Evolutionary conservation across 352 stramenopile species (phyloP).

Genomic region (Globisporangium polare): DNA sequence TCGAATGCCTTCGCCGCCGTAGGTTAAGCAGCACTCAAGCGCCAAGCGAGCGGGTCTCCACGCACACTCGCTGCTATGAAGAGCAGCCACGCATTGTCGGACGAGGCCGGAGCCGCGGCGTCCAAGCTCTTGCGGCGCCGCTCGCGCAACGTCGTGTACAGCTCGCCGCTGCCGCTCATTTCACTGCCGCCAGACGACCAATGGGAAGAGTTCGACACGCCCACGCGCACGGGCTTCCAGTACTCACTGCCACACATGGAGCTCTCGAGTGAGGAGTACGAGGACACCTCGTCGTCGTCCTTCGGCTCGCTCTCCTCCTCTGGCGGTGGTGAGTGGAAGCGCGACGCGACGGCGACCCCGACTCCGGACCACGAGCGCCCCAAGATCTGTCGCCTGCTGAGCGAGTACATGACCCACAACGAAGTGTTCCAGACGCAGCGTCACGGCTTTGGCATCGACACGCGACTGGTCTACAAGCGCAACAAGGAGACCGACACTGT

Average conservation of each 20-base stretch:
- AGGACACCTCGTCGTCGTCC: conserved; percentile 15
- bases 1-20: background rate
- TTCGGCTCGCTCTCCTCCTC: conserved; percentile 2
- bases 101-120: background rate
- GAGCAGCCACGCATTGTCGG: background rate
- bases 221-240: conserved; percentile 52
- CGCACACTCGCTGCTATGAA: background rate
- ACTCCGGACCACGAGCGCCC: conserved; percentile 19
- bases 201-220: conserved; percentile 61
- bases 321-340: conserved; percentile 3
- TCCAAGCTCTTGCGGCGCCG: conserved; percentile 35
- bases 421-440: conserved; percentile 53
- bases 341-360: background rate
- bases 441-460: conserved; percentile 58
- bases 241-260: conserved; percentile 50
- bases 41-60: background rate
- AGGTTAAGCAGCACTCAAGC: background rate
- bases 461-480: conserved; percentile 61
- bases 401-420: conserved; percentile 73
- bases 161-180: conserved; percentile 57
- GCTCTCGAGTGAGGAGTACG: conserved; percentile 30
- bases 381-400: conserved; percentile 37
- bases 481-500: conserved; percentile 31
- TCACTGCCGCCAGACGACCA: conserved; percentile 60
- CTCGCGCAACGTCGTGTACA: conserved; percentile 33